Conservation (phyloP, 2,329 filamentous ascomycete species). For the Diaporthe australafricana region DNA sequence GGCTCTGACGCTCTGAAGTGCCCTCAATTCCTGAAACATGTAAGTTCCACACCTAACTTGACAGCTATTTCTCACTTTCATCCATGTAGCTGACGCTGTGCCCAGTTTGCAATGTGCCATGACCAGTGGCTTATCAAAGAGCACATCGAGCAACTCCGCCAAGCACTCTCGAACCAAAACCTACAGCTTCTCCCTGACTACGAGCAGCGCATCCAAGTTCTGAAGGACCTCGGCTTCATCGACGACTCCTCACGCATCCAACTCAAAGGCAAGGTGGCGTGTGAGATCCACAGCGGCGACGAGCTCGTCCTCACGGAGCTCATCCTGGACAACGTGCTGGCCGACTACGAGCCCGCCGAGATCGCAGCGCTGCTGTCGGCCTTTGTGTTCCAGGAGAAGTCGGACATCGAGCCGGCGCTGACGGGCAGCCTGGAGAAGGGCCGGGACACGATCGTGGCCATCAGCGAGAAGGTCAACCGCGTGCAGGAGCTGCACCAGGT, state of each 20-base stretch:
- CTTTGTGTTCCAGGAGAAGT: constrained; percentile 99
- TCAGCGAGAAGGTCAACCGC: constrained; percentile 92
- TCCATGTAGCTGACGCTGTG: constrained; percentile 52
- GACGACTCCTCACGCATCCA: constrained; percentile 89
- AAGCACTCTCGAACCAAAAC: constrained; percentile 95
- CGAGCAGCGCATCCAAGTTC: constrained; percentile 90
- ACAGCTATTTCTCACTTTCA: no score
- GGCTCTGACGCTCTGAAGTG: constrained; percentile 76
- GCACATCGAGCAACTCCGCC: constrained; percentile 87
- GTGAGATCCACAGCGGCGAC: constrained; percentile 96
- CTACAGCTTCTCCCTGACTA: constrained; percentile 96
- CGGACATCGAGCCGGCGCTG: constrained; percentile 81
- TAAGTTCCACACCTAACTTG: constrained; percentile 60
- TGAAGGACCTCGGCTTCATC: constrained; percentile 93
- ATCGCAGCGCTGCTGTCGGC: constrained; percentile 93
- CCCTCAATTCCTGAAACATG: constrained; percentile 86
- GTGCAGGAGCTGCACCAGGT: constrained; percentile 93
- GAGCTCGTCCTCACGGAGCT: constrained; percentile 96
- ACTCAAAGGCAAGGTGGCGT: constrained; percentile 97
- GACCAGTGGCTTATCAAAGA: constrained; percentile 97
- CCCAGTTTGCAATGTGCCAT: constrained; percentile 92
- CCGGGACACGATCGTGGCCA: constrained; percentile 85
- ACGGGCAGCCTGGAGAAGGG: constrained; percentile 86
- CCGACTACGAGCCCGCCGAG: constrained; percentile 94
- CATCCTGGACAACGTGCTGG: constrained; percentile 95